Percentiles rank a stretch among this genome's conserved stretches.
Evolutionary conservation across 345 rosid species (phyloP).

Genomic region (Brassica juncea): DNA sequence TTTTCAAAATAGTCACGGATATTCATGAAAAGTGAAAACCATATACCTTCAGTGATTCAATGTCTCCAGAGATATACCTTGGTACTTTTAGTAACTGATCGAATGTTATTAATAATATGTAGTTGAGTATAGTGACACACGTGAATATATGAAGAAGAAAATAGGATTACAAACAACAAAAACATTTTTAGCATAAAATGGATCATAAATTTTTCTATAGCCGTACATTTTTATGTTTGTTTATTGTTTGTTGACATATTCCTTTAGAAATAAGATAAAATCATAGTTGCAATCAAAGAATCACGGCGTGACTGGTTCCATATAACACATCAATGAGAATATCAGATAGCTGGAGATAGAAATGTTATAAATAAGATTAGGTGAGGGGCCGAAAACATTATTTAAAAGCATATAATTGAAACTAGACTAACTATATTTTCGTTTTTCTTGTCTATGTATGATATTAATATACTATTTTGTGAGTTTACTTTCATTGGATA

Average conservation of each 20-base stretch:
- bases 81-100: background rate
- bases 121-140: background rate
- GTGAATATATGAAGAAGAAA: background rate
- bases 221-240: background rate
- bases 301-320: conserved; percentile 26
- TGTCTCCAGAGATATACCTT: background rate
- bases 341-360: background rate
- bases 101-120: background rate
- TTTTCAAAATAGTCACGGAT: conserved; percentile 33
- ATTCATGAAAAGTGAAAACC: conserved; percentile 24
- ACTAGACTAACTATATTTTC: background rate
- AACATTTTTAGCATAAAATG: background rate
- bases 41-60: background rate
- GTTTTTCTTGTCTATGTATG: too few species aligned
- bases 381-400: background rate
- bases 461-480: too few species aligned
- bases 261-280: background rate
- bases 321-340: background rate
- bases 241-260: background rate
- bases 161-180: background rate
- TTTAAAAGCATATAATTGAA: background rate
- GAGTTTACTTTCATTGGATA: background rate
- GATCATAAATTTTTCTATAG: background rate
- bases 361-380: background rate
- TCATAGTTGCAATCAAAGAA: conserved; percentile 28